Evolutionary conservation across 2,329 filamentous ascomycete genomes (phyloP), one percentile per base, ranked within the genome.

Genomic region (Teratosphaeria pseudoeucalypti): DNA sequence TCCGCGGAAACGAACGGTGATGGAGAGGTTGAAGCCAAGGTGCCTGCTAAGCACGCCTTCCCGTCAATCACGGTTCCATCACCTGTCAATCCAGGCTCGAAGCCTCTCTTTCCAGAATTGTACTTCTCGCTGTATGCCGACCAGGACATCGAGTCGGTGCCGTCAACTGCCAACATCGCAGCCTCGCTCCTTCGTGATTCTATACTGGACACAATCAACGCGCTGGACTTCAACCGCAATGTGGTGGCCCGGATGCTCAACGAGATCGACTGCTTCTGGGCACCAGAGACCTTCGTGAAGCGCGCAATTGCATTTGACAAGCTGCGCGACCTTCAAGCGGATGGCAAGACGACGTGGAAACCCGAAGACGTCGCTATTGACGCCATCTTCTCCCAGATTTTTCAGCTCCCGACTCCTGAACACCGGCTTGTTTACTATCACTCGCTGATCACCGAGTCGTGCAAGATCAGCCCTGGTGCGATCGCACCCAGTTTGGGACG

Each of bases 341-440:
- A 86, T 54, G 80, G 87, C 19, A 84, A 85, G 64, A 84, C 88
- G 14, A 92, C 90, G 0, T 99, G 94, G 92, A 99, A 99, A 75
- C 91, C 94, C 0, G 94, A 99, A 76, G 94, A 99, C 75, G 88
- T 97, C 60, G 89, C 89, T 2, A 90, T 99, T n/a, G 94, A 99
- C 73, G 91, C 92, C 5, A 90, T 97, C 60, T 99, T 99, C 74
- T 95, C 92, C 1, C 92, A 97, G 74, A 81, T 99, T 52, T 89
- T 96, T 71, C 88, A 90, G 73, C 82, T 99, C 43, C 94, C 94
- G 3, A 81, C 80, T 3, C 85, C 94, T 0, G 90, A 96, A 74
- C 91, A 96, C 76, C 96, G 96, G 75, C 81, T 96, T 1, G 90
- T 99, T 10, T 99, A 96, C 75, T 99, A 96, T 73, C 94, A 99